Conservation (phyloP, 306 rosid genomes). For the Dalbergia cochinchinensis region DNA sequence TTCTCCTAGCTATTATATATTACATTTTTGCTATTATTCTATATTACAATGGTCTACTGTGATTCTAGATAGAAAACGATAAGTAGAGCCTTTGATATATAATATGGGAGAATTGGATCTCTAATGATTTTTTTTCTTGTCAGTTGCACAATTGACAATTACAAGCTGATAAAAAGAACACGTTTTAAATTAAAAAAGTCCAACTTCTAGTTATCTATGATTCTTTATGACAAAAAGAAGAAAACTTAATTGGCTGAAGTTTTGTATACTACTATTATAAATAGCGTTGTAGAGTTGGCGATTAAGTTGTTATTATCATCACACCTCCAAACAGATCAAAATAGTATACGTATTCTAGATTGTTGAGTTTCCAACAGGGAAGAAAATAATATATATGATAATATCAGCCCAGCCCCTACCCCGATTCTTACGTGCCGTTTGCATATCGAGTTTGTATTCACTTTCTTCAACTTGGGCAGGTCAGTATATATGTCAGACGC, state of each 20-base stretch:
- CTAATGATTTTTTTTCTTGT: not conserved
- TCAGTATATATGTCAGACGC: not conserved
- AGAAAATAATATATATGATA: not conserved
- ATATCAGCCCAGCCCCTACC: no score
- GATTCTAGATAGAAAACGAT: no score
- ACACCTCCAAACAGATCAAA: not conserved
- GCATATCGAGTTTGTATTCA: not conserved
- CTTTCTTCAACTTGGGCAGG: conserved; percentile 1
- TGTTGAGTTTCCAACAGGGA: not conserved
- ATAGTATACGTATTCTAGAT: not conserved
- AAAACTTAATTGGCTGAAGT: not conserved
- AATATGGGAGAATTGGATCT: no score
- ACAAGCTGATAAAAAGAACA: not conserved
- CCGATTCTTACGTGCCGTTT: conserved; percentile 20
- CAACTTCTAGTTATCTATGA: not conserved
- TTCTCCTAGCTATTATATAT: no score
- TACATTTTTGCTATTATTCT: no score
- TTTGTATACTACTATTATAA: not conserved
- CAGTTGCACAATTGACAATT: not conserved
- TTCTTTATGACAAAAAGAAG: not conserved
- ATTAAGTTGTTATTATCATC: not conserved
- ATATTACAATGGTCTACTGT: no score
- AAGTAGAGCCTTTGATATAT: no score
- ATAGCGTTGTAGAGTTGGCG: not conserved
- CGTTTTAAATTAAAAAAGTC: not conserved